Base-by-base conservation (phyloP, 352 stramenopile genomes). In the Globisporangium megalacanthum region DNA sequence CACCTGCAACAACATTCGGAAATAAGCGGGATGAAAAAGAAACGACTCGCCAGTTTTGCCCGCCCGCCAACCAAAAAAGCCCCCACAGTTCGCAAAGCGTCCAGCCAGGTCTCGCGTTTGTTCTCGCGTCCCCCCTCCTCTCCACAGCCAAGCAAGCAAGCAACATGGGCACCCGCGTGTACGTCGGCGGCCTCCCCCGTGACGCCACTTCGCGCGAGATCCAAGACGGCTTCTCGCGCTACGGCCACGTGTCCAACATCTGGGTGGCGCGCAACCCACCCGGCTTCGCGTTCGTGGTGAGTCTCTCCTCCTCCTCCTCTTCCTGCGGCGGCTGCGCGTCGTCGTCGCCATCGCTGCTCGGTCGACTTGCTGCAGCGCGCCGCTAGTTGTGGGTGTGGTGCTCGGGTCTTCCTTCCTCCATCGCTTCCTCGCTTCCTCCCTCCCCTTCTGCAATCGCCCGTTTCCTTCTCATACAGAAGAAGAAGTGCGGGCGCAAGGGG, bases 241-340 rank as follows among this genome's bases (percentile, higher is more conserved):
- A 91, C 64, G 84, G 84, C 50, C 78, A 92, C 72, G 77, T 94
- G 56, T 75, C 75, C 64, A 94, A 92, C 72, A 87, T 94, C 58
- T 94, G 84, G 84, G 83, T 94, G 58, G 84, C 84, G 52, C 82
- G 84, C 54, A 94, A 94, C 72, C 84, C 84, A 54, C 84, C 84
- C 15, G 84, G 84, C 66, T 94, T 94, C 67, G 84, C 84, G 75
- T 94, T 94, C 71, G 79, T 94, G 80, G 84, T 94, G 80, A 89
- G 84, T 92, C 69, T 51, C 48, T 52, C 48, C 31, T 70, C 53
- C 31, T 70, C 53, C 39, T 46, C 61, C 36, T 48, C 60, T 44
- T 61, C 35, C 33, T 62, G 14, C 42, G 17, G 42, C n/a, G 17
- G 42, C n/a, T 14, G n/a, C 17, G 20, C 42, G 42, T 47, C 15